Evolutionary conservation across 768 basidiomycete species (phyloP).

Genomic region (Tephrocybe rancida): DNA sequence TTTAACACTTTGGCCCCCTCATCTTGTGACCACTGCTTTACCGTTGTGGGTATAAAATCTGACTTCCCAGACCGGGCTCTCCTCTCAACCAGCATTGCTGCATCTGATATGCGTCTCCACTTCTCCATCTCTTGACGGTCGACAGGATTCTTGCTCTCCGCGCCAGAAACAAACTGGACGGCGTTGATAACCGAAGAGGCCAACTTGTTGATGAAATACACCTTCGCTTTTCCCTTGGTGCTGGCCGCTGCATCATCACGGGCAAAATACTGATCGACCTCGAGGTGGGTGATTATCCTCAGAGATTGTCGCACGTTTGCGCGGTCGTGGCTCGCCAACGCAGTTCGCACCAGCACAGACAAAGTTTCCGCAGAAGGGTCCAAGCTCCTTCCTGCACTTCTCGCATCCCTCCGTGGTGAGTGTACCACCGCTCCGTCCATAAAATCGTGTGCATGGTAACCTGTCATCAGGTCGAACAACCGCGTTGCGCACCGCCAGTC

Average conservation of each 20-base stretch:
- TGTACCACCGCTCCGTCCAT: constrained; percentile 43
- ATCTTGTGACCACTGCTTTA: constrained; percentile 5
- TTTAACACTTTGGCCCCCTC: constrained; percentile 8
- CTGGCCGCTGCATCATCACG: constrained; percentile 14
- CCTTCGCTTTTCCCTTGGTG: constrained; percentile 33
- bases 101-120: constrained; percentile 29
- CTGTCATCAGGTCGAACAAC: constrained; percentile 74
- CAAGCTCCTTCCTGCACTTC: constrained; percentile 44
- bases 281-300: constrained; percentile 56
- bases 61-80: not conserved
- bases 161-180: constrained; percentile 34
- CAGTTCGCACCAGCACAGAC: constrained; percentile 58
- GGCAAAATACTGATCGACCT: constrained; percentile 34
- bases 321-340: constrained; percentile 51
- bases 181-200: constrained; percentile 45
- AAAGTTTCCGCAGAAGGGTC: constrained; percentile 54
- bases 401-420: constrained; percentile 43
- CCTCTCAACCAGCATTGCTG: constrained; percentile 16
- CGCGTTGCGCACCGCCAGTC: constrained; percentile 65
- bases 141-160: constrained; percentile 17
- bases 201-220: constrained; percentile 51
- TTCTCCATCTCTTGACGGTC: constrained; percentile 24
- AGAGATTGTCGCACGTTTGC: constrained; percentile 61
- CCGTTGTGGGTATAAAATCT: constrained; percentile 18
- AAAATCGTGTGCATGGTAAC: constrained; percentile 57